phyloP scores from a whole-genome alignment of 78 protist genomes.

The Abeoforma whisleri region DNA sequence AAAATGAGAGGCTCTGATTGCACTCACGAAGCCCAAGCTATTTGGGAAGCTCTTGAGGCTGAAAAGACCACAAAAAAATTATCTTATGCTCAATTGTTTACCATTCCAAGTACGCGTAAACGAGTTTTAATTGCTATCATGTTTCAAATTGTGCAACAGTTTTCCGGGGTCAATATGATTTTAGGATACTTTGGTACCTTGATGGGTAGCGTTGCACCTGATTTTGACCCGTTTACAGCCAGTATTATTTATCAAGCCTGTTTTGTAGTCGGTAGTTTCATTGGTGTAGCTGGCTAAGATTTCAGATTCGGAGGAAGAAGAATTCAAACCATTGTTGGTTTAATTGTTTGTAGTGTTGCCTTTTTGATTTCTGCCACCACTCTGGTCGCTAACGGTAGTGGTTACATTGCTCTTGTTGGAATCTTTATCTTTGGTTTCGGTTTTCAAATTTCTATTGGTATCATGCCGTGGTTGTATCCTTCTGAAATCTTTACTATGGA shows the following conservation, averaged over 20 bases:
- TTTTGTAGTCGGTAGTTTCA: neutral
- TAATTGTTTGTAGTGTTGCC: neutral
- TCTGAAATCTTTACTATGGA: slow-evolving; percentile 17
- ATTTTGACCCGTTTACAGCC: neutral
- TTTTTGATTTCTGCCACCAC: neutral
- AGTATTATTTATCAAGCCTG: neutral
- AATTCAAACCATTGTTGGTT: neutral
- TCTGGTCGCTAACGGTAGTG: neutral
- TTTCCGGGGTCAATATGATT: slow-evolving; percentile 13
- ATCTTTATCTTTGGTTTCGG: slow-evolving; percentile 11
- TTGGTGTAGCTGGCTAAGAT: neutral
- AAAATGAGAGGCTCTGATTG: neutral
- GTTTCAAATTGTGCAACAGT: slow-evolving; percentile 19
- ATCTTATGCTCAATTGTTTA: neutral
- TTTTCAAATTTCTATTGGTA: slow-evolving; percentile 3
- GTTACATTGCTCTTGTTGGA: neutral
- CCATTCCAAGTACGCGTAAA: slow-evolving; percentile 1
- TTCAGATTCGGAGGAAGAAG: neutral
- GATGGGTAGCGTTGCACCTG: slow-evolving; percentile 2
- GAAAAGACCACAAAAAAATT: neutral
- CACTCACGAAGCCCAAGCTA: slow-evolving; percentile 7
- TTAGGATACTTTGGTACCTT: neutral
- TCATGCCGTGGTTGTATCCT: slow-evolving; percentile 15
- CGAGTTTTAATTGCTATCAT: neutral
- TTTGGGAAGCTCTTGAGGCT: neutral